Base-by-base conservation (phyloP, 805 yeast genomes). In the Candida pini region DNA sequence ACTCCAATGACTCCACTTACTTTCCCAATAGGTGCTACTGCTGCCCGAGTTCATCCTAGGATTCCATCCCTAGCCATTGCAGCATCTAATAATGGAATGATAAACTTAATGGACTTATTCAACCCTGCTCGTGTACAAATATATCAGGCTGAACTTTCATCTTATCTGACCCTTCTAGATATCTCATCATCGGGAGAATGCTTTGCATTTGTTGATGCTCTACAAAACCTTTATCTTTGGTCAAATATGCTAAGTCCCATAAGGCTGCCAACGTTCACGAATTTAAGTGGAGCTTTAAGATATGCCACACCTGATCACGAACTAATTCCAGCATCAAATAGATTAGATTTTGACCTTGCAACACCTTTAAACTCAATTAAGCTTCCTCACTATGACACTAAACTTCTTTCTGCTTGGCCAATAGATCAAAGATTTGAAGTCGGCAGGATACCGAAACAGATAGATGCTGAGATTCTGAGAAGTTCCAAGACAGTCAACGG, bases 21-120 rank as follows among this genome's bases (percentile, higher is more conserved):
- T 4, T 87, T 88, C 50, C 88, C 92, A 1, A 81, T 88, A 0
- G 97, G 97, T 9, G 96, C 97, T 1, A 70, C 83, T 8, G 83
- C 73, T 53, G 92, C 82, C 1, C 70, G 83, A 31, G 68, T 90
- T 41, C 97, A 90, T 60, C 97, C 97, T 6, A 81, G 83, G 40
- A 54, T 88, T 32, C 83, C 96, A 5, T 82, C 84, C 25, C 77
- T 82, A 23, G 74, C 87, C 29, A 56, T 87, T 4, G 77, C 85
- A 6, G 81, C 86, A 0, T 82, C 96, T 0, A 68, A 69, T 15
- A 58, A 73, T 16, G 97, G 97, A 13, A 90, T 87, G 40, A 64
- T 92, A 38, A 95, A 88, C 51, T 81, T 88, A 44, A 72, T 87
- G 18, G 97, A 92, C 56, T 71, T 84, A 48, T 77, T 75, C 40